phyloP scores from a whole-genome alignment of 225 moss, liverwort and hornwort species.

The Ulota crispa region DNA sequence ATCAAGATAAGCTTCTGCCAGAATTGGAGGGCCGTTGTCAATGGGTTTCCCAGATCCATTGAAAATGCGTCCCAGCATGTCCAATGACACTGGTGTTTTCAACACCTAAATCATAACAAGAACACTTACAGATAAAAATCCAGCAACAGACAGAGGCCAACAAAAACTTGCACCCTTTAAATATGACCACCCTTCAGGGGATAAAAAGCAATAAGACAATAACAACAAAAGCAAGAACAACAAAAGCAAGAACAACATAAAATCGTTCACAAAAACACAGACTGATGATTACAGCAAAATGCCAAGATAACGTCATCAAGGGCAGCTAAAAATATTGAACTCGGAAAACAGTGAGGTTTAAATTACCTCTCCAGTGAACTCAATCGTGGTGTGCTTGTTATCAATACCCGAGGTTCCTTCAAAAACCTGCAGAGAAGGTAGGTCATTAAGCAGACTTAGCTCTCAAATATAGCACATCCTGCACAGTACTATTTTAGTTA shows the following conservation, averaged over 20 bases:
- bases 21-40: constrained; percentile 93
- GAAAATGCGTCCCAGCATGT: constrained; percentile 98
- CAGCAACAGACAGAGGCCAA: not conserved
- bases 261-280: not conserved
- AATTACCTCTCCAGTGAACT: constrained; percentile 95
- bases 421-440: constrained; percentile 55
- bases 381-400: constrained; percentile 93
- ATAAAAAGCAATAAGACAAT: not conserved
- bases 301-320: not conserved
- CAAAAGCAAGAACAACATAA: not conserved
- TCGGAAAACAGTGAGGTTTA: not conserved
- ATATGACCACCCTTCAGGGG: not conserved
- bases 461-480: not conserved
- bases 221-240: not conserved
- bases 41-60: constrained; percentile 96
- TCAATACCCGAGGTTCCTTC: constrained; percentile 94
- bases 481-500: not conserved
- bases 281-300: not conserved
- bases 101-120: constrained; percentile 42
- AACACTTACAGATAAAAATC: not conserved
- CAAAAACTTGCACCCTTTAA: not conserved
- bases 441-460: not conserved
- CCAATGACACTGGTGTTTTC: constrained; percentile 89
- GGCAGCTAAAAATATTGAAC: not conserved
- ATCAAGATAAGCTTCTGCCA: constrained; percentile 85